These are phyloP conservation scores for Globisporangium sylvaticum DNA, from an alignment of 352 stramenopile genomes.

Conservation along the genomic window DNA sequence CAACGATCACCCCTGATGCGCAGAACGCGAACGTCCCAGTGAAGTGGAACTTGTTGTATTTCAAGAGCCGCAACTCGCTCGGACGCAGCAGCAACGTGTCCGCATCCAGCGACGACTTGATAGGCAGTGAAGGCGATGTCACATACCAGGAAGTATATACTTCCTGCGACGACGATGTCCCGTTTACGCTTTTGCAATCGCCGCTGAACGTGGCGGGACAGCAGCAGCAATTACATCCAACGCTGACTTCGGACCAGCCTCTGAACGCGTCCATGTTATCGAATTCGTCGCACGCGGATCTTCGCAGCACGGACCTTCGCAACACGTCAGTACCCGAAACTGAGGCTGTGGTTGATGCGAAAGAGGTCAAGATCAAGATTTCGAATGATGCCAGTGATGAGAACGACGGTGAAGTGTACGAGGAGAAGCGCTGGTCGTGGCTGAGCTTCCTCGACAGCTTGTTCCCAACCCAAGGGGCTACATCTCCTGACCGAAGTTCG, in stretches of 20 bases:
- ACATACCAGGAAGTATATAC: conserved; percentile 56
- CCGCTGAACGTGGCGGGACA: conserved; percentile 14
- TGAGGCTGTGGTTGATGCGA: conserved; percentile 1
- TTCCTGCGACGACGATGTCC: conserved; percentile 44
- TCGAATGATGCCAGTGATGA: neutral
- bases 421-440: conserved; percentile 24
- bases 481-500: neutral
- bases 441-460: conserved; percentile 48
- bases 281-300: neutral
- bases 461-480: conserved; percentile 21
- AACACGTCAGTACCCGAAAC: conserved; percentile 13
- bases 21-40: conserved; percentile 36
- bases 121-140: conserved; percentile 18
- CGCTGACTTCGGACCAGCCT: neutral
- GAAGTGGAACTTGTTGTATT: conserved; percentile 48
- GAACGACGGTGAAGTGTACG: conserved; percentile 10
- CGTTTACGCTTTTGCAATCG: conserved; percentile 63
- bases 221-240: neutral
- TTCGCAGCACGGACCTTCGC: neutral
- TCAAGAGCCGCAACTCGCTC: conserved; percentile 38
- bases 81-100: conserved; percentile 31
- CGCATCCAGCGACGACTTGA: conserved; percentile 18
- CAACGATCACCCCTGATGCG: neutral
- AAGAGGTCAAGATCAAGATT: conserved; percentile 12
- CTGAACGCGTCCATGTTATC: conserved; percentile 9